Percentiles rank a stretch among this genome's conserved stretches.
These are phyloP conservation scores for Phytophthora hibernalis DNA, from an alignment of 352 stramenopile genomes.

Conservation along the genomic window DNA sequence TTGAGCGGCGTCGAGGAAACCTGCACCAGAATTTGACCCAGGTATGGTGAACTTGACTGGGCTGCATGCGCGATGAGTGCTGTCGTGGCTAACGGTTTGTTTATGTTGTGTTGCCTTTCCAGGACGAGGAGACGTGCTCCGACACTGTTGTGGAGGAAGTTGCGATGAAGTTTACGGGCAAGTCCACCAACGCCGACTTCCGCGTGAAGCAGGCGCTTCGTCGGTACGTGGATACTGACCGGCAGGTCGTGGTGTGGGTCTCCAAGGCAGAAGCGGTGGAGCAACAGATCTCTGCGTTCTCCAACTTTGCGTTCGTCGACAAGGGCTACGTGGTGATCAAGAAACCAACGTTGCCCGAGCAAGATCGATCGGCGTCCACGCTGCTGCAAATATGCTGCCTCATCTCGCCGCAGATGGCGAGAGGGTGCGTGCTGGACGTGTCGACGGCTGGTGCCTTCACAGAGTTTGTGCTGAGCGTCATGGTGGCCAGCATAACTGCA, in stretches of 20 bases:
- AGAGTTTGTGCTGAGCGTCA: slow-evolving; percentile 56
- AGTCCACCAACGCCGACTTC: slow-evolving; percentile 58
- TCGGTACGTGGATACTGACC: slow-evolving; percentile 60
- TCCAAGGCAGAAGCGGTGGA: slow-evolving; percentile 57
- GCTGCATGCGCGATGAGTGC: not conserved
- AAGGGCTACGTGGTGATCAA: slow-evolving; percentile 71
- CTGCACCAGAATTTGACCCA: slow-evolving; percentile 27
- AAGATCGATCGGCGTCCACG: slow-evolving; percentile 28
- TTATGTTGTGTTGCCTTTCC: slow-evolving; percentile 19
- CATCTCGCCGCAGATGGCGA: slow-evolving; percentile 55
- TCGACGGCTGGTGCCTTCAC: slow-evolving; percentile 44
- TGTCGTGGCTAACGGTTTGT: slow-evolving; percentile 11
- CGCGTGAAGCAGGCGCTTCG: slow-evolving; percentile 63
- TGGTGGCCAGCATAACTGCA: slow-evolving; percentile 47
- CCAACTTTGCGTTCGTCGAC: slow-evolving; percentile 57
- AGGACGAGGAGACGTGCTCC: slow-evolving; percentile 35
- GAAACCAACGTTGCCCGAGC: slow-evolving; percentile 33
- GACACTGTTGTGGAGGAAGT: slow-evolving; percentile 68
- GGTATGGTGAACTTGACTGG: slow-evolving; percentile 4
- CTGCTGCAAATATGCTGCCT: slow-evolving; percentile 63
- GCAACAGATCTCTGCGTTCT: slow-evolving; percentile 40
- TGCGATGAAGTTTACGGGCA: slow-evolving; percentile 58
- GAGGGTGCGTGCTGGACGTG: slow-evolving; percentile 27
- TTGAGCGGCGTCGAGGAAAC: slow-evolving; percentile 31
- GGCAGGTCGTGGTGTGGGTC: slow-evolving; percentile 66